A percentile compares a stretch with the other conserved stretches of the same genome.
Evolutionary conservation across 768 basidiomycete species (phyloP).

Genomic region (Boletus coccyginus): DNA sequence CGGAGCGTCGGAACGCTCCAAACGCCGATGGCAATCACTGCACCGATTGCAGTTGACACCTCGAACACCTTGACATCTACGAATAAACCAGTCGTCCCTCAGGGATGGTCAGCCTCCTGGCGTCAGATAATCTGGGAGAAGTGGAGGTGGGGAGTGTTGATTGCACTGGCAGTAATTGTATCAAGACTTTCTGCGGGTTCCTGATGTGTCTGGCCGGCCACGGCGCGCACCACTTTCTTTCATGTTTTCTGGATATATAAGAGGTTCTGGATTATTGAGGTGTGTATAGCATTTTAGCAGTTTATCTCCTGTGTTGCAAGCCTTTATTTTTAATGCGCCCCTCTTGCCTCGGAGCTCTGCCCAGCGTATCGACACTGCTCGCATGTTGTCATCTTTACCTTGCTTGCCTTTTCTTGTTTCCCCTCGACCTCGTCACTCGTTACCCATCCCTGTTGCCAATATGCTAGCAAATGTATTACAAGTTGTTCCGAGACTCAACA

Average conservation of each 20-base stretch:
- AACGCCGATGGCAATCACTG: constrained; percentile 12
- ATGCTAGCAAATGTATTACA: constrained; percentile 28
- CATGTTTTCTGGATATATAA: constrained; percentile 16
- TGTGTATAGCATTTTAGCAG: constrained; percentile 16
- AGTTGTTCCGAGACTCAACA: constrained; percentile 6
- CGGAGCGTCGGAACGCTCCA: constrained; percentile 22
- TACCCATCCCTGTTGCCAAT: constrained; percentile 18
- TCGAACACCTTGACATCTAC: constrained; percentile 21
- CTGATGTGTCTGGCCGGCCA: constrained; percentile 13
- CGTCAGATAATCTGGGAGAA: constrained; percentile 74
- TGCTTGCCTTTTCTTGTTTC: constrained; percentile 12
- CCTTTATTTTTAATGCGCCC: constrained; percentile 12
- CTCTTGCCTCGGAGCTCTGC: constrained; percentile 6
- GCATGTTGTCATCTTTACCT: constrained; percentile 4
- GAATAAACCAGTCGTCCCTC: constrained; percentile 32
- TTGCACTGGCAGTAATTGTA: constrained; percentile 74
- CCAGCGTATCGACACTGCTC: constrained; percentile 9
- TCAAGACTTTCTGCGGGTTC: constrained; percentile 65
- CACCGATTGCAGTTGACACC: constrained; percentile 13
- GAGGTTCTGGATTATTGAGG: constrained; percentile 15
- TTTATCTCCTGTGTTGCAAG: constrained; percentile 14
- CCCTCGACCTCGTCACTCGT: constrained; percentile 11
- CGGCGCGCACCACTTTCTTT: constrained; percentile 3
- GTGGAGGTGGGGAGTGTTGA: constrained; percentile 80
- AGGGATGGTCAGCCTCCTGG: constrained; percentile 61